These are phyloP conservation scores for Neospermospora avenae DNA, from an alignment of 2,329 filamentous ascomycete species.

Conservation along the genomic window DNA sequence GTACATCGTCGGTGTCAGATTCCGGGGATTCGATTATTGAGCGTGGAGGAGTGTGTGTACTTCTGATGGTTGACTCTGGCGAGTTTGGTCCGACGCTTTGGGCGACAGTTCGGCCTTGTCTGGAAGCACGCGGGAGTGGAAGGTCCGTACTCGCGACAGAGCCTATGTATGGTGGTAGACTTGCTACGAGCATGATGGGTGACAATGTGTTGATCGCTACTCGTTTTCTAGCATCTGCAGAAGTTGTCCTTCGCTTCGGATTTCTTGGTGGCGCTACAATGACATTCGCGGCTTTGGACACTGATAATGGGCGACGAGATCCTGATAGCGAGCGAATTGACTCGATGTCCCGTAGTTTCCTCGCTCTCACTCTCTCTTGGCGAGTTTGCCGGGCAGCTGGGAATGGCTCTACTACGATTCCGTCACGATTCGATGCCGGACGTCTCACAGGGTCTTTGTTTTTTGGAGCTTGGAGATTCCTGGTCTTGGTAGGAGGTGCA, in stretches of 20 bases:
- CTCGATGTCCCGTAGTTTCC: slow-evolving; percentile 29
- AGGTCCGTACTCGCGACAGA: background rate
- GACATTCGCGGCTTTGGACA: background rate
- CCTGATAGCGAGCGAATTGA: slow-evolving; percentile 4
- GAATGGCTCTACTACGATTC: background rate
- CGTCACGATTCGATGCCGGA: background rate
- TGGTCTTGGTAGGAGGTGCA: background rate
- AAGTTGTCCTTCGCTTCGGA: background rate
- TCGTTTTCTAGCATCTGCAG: background rate
- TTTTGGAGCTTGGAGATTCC: background rate
- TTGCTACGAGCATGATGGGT: slow-evolving; percentile 22
- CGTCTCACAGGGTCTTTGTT: background rate
- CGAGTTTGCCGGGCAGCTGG: slow-evolving; percentile 10
- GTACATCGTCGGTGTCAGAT: background rate
- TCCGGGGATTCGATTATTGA: background rate
- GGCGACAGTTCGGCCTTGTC: background rate
- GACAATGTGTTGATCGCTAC: slow-evolving; percentile 12
- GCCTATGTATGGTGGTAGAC: slow-evolving; percentile 9
- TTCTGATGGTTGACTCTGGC: background rate
- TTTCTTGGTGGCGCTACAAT: background rate
- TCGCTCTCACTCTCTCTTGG: slow-evolving; percentile 25
- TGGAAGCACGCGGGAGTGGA: background rate
- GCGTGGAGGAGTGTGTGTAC: background rate
- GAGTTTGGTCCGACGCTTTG: background rate
- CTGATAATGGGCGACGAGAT: background rate